Evolutionary conservation across 768 basidiomycete species (phyloP), one percentile per base, ranked within the genome.

Genomic region (Mycena vulgaris): DNA sequence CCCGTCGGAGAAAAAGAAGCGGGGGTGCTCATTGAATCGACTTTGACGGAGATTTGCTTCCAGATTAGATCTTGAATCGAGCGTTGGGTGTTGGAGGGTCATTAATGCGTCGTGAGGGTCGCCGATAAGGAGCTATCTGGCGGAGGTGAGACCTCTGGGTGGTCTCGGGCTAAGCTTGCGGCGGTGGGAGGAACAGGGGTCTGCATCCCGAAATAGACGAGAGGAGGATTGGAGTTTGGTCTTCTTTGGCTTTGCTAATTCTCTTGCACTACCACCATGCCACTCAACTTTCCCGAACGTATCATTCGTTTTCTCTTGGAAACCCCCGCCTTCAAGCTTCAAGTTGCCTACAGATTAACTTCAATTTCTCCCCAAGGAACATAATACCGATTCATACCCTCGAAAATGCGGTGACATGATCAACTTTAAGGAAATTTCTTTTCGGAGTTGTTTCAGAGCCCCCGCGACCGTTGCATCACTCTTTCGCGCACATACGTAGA

Each of bases 1-100:
- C 17, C 75, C 75, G 48, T 79, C 77, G 6, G 53, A 25, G 57
- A 78, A 78, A 48, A 73, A 78, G 65, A 78, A 79, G n/a, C 73
- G 68, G 2, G 75, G 69, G 51, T 79, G 76, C 40, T 71, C 65
- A 2, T 14, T 49, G 35, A 60, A 61, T 35, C 52, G 56, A 28
- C 52, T 53, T 14, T 33, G 63, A 51, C 51, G 69, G 21, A 33
- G 56, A 39, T 11, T 47, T 23, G 27, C 47, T 9, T 60, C 58
- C 23, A 37, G 19, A 7, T 51, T 23, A 5, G 40, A 17, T 28
- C 37, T 37, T 51, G 58, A 3, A 13, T 65, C 63, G 17, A 40
- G 61, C 19, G 30, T 21, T 31, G 40, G 28, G 19, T 30, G 61
- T 42, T 66, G 55, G 14, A 66, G 30, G 28, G 65, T 66, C 65